These are phyloP conservation scores for button mushroom (Agaricus bisporus) DNA, from an alignment of 768 basidiomycete genomes.

Conservation along the genomic window DNA sequence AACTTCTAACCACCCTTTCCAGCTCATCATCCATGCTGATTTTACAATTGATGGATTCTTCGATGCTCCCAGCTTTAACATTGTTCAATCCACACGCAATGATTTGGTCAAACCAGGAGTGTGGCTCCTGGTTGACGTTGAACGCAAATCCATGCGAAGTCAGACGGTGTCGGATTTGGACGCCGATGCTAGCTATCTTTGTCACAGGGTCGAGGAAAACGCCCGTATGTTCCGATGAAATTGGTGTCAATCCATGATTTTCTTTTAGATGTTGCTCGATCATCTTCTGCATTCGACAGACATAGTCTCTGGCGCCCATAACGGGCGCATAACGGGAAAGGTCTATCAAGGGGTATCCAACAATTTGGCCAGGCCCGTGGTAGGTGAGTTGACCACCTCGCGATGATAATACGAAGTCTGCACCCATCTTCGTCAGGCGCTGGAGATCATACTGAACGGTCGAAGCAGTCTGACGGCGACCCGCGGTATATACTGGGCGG, in stretches of 20 bases:
- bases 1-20: constrained; percentile 38
- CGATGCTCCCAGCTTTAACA: constrained; percentile 72
- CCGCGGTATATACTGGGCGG: constrained; percentile 89
- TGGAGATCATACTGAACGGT: constrained; percentile 50
- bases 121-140: constrained; percentile 80
- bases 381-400: constrained; percentile 95
- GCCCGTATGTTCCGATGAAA: constrained; percentile 79
- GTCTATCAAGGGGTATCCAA: constrained; percentile 93
- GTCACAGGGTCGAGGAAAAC: constrained; percentile 76
- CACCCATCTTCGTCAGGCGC: constrained; percentile 72
- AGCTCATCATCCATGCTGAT: constrained; percentile 47
- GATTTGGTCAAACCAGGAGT: constrained; percentile 80
- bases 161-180: constrained; percentile 90
- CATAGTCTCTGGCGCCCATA: constrained; percentile 71
- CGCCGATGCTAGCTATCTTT: constrained; percentile 94
- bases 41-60: constrained; percentile 31
- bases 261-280: constrained; percentile 58
- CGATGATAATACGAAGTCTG: constrained; percentile 77
- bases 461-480: constrained; percentile 73
- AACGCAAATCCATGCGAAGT: constrained; percentile 94
- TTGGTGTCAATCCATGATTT: constrained; percentile 49
- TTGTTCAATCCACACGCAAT: constrained; percentile 88
- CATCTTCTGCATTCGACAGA: constrained; percentile 73
- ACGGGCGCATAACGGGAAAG: constrained; percentile 73
- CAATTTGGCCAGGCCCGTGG: constrained; percentile 96